These are phyloP conservation scores for Acephala macrosclerotiorum DNA, from an alignment of 2,329 filamentous ascomycete genomes.

Conservation along the genomic window DNA sequence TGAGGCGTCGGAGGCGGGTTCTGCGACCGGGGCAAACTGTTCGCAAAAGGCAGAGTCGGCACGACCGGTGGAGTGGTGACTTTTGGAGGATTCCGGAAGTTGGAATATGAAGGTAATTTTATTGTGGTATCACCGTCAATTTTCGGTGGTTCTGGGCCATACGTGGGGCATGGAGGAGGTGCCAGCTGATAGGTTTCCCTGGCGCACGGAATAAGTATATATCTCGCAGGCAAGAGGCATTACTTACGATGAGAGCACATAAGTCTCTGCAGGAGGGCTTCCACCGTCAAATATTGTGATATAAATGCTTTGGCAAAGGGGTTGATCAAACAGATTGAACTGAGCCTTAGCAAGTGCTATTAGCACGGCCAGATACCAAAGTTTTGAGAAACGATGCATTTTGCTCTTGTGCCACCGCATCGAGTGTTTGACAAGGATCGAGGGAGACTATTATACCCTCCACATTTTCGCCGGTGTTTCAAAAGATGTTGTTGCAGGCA, in stretches of 20 bases:
- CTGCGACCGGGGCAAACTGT: neutral
- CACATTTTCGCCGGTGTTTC: too few relatives aligned
- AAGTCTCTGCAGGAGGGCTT: neutral
- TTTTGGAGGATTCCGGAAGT: neutral
- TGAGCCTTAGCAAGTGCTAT: neutral
- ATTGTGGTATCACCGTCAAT: neutral
- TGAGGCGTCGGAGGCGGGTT: neutral
- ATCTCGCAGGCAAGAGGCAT: neutral
- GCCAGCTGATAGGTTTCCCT: neutral
- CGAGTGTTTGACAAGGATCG: neutral
- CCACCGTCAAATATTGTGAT: neutral
- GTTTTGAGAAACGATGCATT: neutral
- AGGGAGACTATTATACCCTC: too few relatives aligned
- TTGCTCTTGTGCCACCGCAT: neutral
- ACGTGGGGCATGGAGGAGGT: neutral
- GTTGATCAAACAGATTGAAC: neutral
- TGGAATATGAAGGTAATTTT: neutral
- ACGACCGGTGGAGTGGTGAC: neutral
- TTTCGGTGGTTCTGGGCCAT: neutral
- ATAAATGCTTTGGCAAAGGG: neutral
- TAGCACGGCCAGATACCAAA: neutral
- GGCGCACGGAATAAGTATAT: neutral
- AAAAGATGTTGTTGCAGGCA: too few relatives aligned
- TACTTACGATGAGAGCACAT: neutral
- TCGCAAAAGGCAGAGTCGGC: neutral